These are phyloP conservation scores for Lentithecium fluviatile DNA, from an alignment of 495 filamentous ascomycete species.

Conservation along the genomic window DNA sequence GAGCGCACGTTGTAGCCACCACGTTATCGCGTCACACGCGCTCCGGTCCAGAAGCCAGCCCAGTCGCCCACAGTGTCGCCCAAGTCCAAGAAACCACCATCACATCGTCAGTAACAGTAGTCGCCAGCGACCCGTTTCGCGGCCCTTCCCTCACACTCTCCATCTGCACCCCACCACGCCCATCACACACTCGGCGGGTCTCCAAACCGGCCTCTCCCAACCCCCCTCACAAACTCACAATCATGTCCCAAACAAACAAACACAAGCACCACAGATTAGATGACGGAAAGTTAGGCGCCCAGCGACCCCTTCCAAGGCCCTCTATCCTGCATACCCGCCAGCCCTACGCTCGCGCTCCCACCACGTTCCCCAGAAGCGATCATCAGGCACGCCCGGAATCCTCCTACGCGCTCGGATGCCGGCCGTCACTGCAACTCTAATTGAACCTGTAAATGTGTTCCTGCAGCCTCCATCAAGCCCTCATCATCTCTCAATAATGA, in stretches of 20 bases:
- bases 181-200: background rate
- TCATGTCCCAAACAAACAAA: background rate
- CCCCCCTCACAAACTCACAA: background rate
- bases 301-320: background rate
- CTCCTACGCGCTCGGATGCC: too few relatives aligned
- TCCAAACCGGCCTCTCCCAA: constrained; percentile 3
- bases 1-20: too few relatives aligned
- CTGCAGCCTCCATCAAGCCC: background rate
- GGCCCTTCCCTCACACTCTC: background rate
- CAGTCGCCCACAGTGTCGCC: too few relatives aligned
- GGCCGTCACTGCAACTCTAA: constrained; percentile 19
- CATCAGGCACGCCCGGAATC: too few relatives aligned
- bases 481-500: background rate
- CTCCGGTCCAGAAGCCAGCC: too few relatives aligned
- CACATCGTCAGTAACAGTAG: too few relatives aligned
- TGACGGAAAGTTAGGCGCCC: background rate
- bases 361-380: too few relatives aligned
- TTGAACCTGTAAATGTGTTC: constrained; percentile 14
- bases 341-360: constrained; percentile 10
- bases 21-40: too few relatives aligned
- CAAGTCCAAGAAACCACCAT: too few relatives aligned
- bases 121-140: background rate
- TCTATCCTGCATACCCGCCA: constrained; percentile 13
- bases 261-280: background rate
- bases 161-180: background rate